Percentiles rank a stretch among this genome's conserved stretches.
These are phyloP conservation scores for Penicillium ucsense DNA, from an alignment of 495 filamentous ascomycete species.

Conservation along the genomic window DNA sequence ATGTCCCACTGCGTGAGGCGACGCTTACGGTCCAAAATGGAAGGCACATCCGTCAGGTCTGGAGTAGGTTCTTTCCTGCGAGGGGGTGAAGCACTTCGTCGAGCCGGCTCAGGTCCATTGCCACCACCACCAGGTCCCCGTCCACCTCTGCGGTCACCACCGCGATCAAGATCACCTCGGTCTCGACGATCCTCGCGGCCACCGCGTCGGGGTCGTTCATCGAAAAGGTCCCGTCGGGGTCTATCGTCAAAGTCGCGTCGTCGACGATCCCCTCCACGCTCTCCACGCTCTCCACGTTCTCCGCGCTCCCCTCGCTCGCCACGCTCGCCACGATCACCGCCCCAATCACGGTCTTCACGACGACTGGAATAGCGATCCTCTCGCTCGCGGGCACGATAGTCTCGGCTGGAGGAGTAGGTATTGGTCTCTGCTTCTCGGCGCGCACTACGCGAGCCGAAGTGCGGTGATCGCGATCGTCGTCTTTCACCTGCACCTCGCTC, in stretches of 20 bases:
- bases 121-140: constrained; percentile 22
- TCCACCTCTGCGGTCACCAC: constrained; percentile 31
- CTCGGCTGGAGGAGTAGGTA: constrained; percentile 81
- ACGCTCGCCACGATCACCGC: constrained; percentile 38
- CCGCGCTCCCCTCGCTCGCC: constrained; percentile 43
- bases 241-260: constrained; percentile 22
- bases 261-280: constrained; percentile 25
- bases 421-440: constrained; percentile 67
- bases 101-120: constrained; percentile 40
- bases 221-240: constrained; percentile 21
- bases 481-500: constrained; percentile 36
- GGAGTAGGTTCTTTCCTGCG: constrained; percentile 93
- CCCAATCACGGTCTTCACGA: constrained; percentile 42
- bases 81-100: constrained; percentile 69
- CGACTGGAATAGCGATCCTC: constrained; percentile 67
- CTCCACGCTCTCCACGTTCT: constrained; percentile 21
- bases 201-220: constrained; percentile 17
- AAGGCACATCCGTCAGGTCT: constrained; percentile 75
- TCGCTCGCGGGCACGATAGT: constrained; percentile 82
- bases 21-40: constrained; percentile 73
- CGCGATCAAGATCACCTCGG: constrained; percentile 23
- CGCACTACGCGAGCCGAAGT: constrained; percentile 49
- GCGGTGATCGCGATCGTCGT: constrained; percentile 68
- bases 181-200: constrained; percentile 19
- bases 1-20: constrained; percentile 98